A percentile compares a stretch with the other conserved stretches of the same genome.
Evolutionary conservation across 2,329 filamentous ascomycete species (phyloP).

Genomic region (Emmonsia crescens): DNA sequence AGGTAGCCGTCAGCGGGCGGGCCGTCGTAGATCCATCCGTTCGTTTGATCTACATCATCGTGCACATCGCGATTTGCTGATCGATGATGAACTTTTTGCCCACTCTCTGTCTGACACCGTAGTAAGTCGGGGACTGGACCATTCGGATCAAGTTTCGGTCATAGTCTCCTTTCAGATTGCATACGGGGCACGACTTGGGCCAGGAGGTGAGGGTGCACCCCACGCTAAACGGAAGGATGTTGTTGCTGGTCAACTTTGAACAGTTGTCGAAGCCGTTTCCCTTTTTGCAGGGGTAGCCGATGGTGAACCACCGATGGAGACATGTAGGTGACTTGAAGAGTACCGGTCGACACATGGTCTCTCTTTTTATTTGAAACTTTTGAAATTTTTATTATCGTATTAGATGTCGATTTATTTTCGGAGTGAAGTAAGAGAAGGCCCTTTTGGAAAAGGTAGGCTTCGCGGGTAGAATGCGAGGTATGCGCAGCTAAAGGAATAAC

Average conservation of each 20-base stretch:
- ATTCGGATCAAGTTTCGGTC: conserved; percentile 22
- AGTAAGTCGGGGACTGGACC: conserved; percentile 7
- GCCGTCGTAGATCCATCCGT: neutral
- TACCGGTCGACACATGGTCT: conserved; percentile 38
- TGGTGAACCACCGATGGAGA: conserved; percentile 39
- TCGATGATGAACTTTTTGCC: conserved; percentile 5
- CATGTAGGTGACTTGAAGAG: conserved; percentile 38
- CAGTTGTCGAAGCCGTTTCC: conserved; percentile 21
- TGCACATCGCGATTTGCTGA: neutral
- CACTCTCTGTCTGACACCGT: conserved; percentile 3
- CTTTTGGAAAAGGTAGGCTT: neutral
- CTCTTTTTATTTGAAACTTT: neutral
- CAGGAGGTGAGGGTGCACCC: conserved; percentile 13
- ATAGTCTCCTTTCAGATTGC: conserved; percentile 22
- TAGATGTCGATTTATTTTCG: neutral
- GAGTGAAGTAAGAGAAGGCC: too few relatives aligned
- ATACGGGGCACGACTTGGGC: conserved; percentile 21
- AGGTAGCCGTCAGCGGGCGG: neutral
- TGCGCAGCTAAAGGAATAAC: neutral
- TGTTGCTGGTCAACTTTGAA: conserved; percentile 11
- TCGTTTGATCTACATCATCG: conserved; percentile 8
- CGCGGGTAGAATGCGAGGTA: neutral
- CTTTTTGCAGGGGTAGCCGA: conserved; percentile 34
- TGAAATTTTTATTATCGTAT: too few relatives aligned
- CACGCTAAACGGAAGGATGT: conserved; percentile 9